Evolutionary conservation across 23 red algal species (phyloP).

Genomic region (Gracilaria gracilis): DNA sequence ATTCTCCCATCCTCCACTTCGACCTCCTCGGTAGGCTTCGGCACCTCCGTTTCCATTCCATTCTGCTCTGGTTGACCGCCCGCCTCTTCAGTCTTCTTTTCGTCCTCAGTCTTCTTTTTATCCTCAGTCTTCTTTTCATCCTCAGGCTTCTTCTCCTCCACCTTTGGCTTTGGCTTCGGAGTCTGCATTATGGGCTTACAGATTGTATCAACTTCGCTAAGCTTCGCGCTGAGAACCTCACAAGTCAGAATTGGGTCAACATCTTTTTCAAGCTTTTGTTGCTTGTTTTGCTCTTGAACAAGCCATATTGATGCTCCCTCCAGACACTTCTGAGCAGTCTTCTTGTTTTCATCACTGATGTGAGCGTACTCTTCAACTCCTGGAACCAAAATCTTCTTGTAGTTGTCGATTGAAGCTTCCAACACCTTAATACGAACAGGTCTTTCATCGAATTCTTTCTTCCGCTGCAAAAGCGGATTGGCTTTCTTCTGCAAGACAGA

Average conservation of each 20-base stretch:
- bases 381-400: slow-evolving; percentile 64
- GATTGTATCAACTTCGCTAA: slow-evolving; percentile 36
- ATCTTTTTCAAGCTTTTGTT: slow-evolving; percentile 64
- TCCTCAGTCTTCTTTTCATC: not conserved
- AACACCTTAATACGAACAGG: slow-evolving; percentile 68
- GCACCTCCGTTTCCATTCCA: slow-evolving; percentile 7
- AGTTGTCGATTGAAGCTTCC: slow-evolving; percentile 47
- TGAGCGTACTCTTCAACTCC: slow-evolving; percentile 69
- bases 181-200: slow-evolving; percentile 64
- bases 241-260: slow-evolving; percentile 74
- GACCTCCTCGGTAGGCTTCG: not conserved
- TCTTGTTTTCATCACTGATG: slow-evolving; percentile 76
- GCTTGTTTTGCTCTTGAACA: slow-evolving; percentile 47
- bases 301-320: slow-evolving; percentile 86
- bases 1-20: slow-evolving; percentile 2
- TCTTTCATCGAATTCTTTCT: slow-evolving; percentile 80
- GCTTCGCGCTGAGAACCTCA: slow-evolving; percentile 55
- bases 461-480: slow-evolving; percentile 47
- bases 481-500: slow-evolving; percentile 53
- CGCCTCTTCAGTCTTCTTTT: not conserved
- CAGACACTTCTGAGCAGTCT: slow-evolving; percentile 64
- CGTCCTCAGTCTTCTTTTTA: not conserved
- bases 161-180: slow-evolving; percentile 65
- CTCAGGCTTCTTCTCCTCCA: slow-evolving; percentile 30
- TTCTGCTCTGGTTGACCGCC: not conserved